These are phyloP conservation scores for Colletotrichum coccodes DNA, from an alignment of 2,329 filamentous ascomycete genomes.

Conservation along the genomic window DNA sequence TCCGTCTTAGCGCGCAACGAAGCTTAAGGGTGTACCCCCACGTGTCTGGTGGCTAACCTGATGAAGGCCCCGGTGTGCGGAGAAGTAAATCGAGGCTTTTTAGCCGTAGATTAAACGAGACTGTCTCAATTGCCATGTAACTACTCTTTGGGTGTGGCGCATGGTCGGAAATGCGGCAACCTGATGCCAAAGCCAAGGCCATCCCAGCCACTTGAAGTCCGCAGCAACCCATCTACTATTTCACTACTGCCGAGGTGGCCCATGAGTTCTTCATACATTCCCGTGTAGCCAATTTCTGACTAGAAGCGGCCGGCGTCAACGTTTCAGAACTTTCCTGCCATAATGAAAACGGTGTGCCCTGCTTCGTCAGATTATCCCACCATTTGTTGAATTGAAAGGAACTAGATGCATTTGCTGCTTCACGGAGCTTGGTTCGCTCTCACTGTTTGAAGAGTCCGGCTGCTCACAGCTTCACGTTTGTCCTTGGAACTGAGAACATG, in stretches of 20 bases:
- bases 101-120: constrained; percentile 3
- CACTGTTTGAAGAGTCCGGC: no score
- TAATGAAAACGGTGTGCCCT: neutral
- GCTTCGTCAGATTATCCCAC: no score
- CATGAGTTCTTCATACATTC: neutral
- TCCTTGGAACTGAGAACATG: no score
- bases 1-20: neutral
- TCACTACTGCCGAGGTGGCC: neutral
- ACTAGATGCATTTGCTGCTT: no score
- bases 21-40: neutral
- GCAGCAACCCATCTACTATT: neutral
- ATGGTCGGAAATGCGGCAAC: constrained; percentile 2
- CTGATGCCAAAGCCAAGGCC: neutral
- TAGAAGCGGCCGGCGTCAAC: neutral
- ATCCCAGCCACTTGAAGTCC: neutral
- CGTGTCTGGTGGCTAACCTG: neutral
- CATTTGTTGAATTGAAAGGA: no score
- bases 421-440: no score
- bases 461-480: no score
- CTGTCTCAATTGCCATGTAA: neutral
- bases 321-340: neutral
- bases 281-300: neutral
- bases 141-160: neutral
- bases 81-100: neutral
- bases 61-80: neutral